Conservation (phyloP, 78 protist genomes). For the Polysphondylium violaceum region DNA sequence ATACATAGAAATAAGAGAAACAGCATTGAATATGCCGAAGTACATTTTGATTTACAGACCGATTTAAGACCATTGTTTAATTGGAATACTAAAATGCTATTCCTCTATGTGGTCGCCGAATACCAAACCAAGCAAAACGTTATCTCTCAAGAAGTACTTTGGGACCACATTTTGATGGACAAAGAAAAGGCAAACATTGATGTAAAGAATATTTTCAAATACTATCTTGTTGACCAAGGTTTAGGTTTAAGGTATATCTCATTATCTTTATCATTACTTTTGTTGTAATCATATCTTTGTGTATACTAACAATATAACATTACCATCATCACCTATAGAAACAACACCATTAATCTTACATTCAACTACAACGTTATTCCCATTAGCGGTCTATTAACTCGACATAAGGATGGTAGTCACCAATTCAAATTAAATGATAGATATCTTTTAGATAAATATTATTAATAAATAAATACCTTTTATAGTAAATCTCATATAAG, state of each 20-base stretch:
- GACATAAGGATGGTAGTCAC: slow-evolving; percentile 43
- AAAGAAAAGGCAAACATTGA: slow-evolving; percentile 45
- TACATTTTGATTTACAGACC: slow-evolving; percentile 15
- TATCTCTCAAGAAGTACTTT: slow-evolving; percentile 43
- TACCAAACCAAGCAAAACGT: slow-evolving; percentile 41
- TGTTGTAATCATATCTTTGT: neutral
- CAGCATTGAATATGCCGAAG: slow-evolving; percentile 16
- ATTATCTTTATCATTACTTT: neutral
- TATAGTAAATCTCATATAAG: too few species aligned
- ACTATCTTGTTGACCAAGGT: slow-evolving; percentile 24
- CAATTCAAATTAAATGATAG: slow-evolving; percentile 43
- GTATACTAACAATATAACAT: neutral
- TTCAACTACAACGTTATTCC: slow-evolving; percentile 71
- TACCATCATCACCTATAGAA: neutral
- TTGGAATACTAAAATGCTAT: slow-evolving; percentile 75
- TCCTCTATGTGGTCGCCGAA: slow-evolving; percentile 62
- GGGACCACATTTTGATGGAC: slow-evolving; percentile 56
- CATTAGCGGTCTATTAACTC: slow-evolving; percentile 52
- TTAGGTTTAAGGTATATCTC: slow-evolving; percentile 23
- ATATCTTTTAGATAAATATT: too few species aligned
- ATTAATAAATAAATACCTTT: too few species aligned
- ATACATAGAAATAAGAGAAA: neutral
- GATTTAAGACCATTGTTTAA: slow-evolving; percentile 72
- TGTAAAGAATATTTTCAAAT: slow-evolving; percentile 36
- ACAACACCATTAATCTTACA: slow-evolving; percentile 31